Evolutionary conservation across 2,329 filamentous ascomycete genomes (phyloP), one percentile per base, ranked within the genome.

Genomic region (Teratosphaeria viscida): DNA sequence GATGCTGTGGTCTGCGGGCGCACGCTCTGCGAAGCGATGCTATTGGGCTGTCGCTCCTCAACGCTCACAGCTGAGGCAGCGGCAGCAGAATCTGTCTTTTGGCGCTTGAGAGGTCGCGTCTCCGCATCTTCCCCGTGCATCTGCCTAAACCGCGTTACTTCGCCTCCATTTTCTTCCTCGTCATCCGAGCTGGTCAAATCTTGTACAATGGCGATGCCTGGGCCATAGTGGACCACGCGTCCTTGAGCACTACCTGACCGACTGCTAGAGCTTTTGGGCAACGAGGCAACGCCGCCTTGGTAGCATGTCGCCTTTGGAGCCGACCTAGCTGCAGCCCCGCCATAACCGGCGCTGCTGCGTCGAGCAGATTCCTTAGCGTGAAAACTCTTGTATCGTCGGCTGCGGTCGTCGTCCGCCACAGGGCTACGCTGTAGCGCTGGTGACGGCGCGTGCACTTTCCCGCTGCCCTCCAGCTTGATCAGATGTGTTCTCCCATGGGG

Each of bases 341-440:
- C 5, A 19, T 6, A n/a, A 29, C 16, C n/a, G 14, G 16, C 29
- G 27, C 35, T 59, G 32, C 35, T 29, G n/a, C 43, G 54, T 35
- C 53, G 52, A n/a, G 47, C 27, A 6, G 16, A 12, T 35, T 59
- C 58, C n/a, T 56, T 54, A 29, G 58, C 58, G 32, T 56, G 58
- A 23, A 56, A 59, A n/a, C 4, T 39, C 23, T 56, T 23, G 37
- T 35, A 59, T 10, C 43, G 4, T 57, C 37, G 27, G 35, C n/a
- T 52, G 43, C 56, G 43, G 32, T 12, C 56, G 32, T 49, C 37
- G 23, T 23, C 23, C 23, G 23, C 23, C 23, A 23, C 23, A 23
- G 23, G 23, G 23, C 23, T 23, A 23, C 23, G 23, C 23, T 23
- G 23, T 1, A 23, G 27, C 39, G 52, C 23, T 32, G 29, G 29